Percentiles rank a stretch among this genome's conserved stretches.
phyloP scores from a whole-genome alignment of 148 eudicot genomes.

The Chenopodium quinoa region DNA sequence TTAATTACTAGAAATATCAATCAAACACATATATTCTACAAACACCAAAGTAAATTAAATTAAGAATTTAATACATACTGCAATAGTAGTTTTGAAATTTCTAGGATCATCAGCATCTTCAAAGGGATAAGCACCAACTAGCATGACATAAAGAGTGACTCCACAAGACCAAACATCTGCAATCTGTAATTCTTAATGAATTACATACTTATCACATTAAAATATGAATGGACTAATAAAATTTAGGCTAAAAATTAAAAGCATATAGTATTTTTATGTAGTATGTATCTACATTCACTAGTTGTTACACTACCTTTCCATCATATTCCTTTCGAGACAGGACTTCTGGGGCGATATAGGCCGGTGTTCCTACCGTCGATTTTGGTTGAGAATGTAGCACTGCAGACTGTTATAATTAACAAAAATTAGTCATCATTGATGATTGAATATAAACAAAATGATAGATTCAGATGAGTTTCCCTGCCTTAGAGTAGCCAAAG shows the following conservation, averaged over 20 bases:
- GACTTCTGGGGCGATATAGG: conserved; percentile 84
- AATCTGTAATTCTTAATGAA: conserved; percentile 37
- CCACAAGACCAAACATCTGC: conserved; percentile 98
- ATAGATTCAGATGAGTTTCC: not conserved
- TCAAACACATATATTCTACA: not conserved
- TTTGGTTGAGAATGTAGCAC: conserved; percentile 79
- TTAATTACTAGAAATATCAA: not conserved
- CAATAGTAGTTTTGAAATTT: conserved; percentile 67
- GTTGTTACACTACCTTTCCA: conserved; percentile 54
- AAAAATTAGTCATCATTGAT: too few relatives aligned
- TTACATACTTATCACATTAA: not conserved
- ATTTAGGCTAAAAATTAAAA: not conserved
- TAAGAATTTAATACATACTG: conserved; percentile 27
- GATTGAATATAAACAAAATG: not conserved
- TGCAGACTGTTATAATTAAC: conserved; percentile 41
- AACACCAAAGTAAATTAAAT: not conserved
- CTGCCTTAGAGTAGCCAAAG: conserved; percentile 76
- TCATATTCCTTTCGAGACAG: conserved; percentile 67
- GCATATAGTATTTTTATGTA: not conserved
- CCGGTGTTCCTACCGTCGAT: conserved; percentile 84
- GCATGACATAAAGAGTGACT: conserved; percentile 81
- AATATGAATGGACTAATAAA: not conserved
- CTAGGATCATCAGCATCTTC: conserved; percentile 79
- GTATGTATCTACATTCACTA: not conserved
- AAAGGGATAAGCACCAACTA: conserved; percentile 84